Base-by-base conservation (phyloP, 768 basidiomycete genomes). In the Chlorophyllum brunneum region DNA sequence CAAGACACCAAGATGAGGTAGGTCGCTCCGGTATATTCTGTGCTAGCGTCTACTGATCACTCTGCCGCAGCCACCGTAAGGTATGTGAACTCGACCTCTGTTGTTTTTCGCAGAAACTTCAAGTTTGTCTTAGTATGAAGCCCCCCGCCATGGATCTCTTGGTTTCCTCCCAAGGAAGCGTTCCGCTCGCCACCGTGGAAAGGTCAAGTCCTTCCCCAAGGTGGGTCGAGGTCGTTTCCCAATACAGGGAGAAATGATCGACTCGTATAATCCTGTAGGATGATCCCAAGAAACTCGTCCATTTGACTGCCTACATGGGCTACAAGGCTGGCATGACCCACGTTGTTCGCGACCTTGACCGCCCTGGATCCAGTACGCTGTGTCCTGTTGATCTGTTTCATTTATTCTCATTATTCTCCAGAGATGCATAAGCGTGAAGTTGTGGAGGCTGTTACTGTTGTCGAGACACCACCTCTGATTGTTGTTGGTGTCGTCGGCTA, bases 251-350 rank as follows among this genome's bases (percentile, higher is more conserved):
- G n/a, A n/a, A n/a, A n/a, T 41, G 26, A 54, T 65, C 13, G 56
- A 31, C 49, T 29, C 11, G 24, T 15, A 23, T 29, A 18, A 43
- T 51, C 26, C 41, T 24, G 18, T 39, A 97, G 95, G 97, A 99
- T 85, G 95, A 99, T 80, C 85, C 94, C 75, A 98, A 94, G 81
- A 97, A 97, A 74, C 93, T 92, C 52, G 93, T 95, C 56, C 97
- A 99, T 77, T 81, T 99, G 74, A 99, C 97, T 65, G 97, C 97
- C 61, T 78, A 88, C 69, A 83, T 99, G 86, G 97, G 95, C 62
- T 99, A 98, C 88, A 99, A 99, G 84, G 97, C 97, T 59, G 97
- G 97, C 64, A 98, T 98, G 95, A 98, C 94, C 73, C 97, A 99
- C 70, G 82, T 99, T 63, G 95, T 99, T 57, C 91, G 97, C 67